These are phyloP conservation scores for Lentinula lateritia DNA, from an alignment of 768 basidiomycete genomes.

Conservation along the genomic window DNA sequence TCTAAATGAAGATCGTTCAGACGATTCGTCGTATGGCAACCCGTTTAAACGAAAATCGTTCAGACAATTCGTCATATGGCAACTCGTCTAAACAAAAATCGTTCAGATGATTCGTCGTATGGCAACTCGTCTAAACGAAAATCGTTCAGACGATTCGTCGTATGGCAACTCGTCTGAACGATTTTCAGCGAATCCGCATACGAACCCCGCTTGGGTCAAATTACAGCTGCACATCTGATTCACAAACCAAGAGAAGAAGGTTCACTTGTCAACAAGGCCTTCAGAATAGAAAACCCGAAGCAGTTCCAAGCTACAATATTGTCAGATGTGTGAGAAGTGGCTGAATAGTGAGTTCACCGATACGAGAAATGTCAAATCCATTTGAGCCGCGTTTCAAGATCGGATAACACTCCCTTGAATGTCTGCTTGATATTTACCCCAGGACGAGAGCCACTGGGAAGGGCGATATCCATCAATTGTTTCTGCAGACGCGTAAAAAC, in stretches of 20 bases:
- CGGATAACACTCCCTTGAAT: conserved; percentile 77
- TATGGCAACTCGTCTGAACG: no score
- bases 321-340: neutral
- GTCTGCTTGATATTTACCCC: conserved; percentile 79
- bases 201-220: conserved; percentile 75
- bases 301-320: conserved; percentile 50
- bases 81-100: no score
- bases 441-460: conserved; percentile 73
- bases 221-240: conserved; percentile 75
- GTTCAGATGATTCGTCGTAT: no score
- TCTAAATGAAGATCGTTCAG: no score
- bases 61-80: no score
- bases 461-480: conserved; percentile 69
- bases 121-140: no score
- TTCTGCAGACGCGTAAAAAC: conserved; percentile 88
- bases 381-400: conserved; percentile 59
- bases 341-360: conserved; percentile 39
- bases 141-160: no score
- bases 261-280: conserved; percentile 72
- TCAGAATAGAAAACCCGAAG: conserved; percentile 75
- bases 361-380: conserved; percentile 81
- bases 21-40: no score
- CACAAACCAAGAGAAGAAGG: conserved; percentile 75
- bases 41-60: no score
- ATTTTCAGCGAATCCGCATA: conserved; percentile 54